Percentiles rank a stretch among this genome's conserved stretches.
Evolutionary conservation across 2,329 filamentous ascomycete species (phyloP).

Genomic region (Aspergillus nomiae): DNA sequence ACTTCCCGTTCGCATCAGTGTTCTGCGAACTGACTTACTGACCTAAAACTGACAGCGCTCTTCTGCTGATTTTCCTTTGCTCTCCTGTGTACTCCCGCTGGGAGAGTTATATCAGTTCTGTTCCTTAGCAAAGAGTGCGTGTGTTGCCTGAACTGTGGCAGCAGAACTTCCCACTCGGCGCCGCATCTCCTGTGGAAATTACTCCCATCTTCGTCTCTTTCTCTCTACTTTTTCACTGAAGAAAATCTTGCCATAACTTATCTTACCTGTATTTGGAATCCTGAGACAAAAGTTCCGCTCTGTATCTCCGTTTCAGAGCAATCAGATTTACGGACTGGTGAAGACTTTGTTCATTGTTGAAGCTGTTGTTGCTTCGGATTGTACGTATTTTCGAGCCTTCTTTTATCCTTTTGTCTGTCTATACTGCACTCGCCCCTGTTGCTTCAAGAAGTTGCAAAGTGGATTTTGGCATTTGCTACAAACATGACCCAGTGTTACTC

Average conservation of each 20-base stretch:
- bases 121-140: slow-evolving; percentile 18
- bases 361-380: slow-evolving; percentile 36
- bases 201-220: slow-evolving; percentile 19
- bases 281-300: slow-evolving; percentile 21
- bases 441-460: slow-evolving; percentile 17
- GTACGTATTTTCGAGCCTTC: slow-evolving; percentile 43
- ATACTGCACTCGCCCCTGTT: slow-evolving; percentile 6
- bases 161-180: slow-evolving; percentile 18
- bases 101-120: slow-evolving; percentile 22
- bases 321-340: slow-evolving; percentile 19
- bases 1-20: slow-evolving; percentile 18
- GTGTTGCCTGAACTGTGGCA: slow-evolving; percentile 22
- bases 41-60: slow-evolving; percentile 14
- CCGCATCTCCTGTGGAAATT: slow-evolving; percentile 27
- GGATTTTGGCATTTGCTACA: slow-evolving; percentile 11
- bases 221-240: slow-evolving; percentile 11
- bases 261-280: slow-evolving; percentile 33
- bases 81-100: slow-evolving; percentile 19
- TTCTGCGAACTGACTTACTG: slow-evolving; percentile 13
- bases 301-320: slow-evolving; percentile 22
- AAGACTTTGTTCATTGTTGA: slow-evolving; percentile 27
- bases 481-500: slow-evolving; percentile 13
- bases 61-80: slow-evolving; percentile 14
- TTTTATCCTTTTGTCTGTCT: slow-evolving; percentile 19
- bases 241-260: slow-evolving; percentile 19